Conservation (phyloP, 176 grass and related monocot species). For the Aegilops longissima region DNA sequence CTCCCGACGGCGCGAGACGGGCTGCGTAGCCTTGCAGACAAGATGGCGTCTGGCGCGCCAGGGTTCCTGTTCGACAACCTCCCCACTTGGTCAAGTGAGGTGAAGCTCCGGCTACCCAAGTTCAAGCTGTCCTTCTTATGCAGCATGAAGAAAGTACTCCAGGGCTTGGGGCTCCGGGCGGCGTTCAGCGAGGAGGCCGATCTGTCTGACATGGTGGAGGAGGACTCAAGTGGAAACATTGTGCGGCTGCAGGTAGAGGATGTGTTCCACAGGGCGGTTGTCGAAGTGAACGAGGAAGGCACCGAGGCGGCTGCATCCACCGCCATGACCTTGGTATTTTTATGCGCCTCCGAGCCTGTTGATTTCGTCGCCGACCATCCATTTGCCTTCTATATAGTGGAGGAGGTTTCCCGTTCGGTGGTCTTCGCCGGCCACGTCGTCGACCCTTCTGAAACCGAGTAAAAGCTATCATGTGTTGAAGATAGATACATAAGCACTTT, state of each 20-base stretch:
- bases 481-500: no score
- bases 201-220: background rate
- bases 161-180: background rate
- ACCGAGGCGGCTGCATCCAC: background rate
- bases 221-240: background rate
- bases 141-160: background rate
- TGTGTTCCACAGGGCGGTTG: background rate
- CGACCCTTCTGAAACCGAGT: no score
- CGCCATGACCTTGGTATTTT: background rate
- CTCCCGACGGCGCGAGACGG: background rate
- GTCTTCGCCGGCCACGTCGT: background rate
- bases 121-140: constrained; percentile 1
- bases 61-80: background rate
- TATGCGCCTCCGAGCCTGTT: background rate
- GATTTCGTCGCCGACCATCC: background rate
- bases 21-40: background rate
- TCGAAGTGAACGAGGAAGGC: constrained; percentile 7
- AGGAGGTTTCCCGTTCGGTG: background rate
- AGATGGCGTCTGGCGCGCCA: background rate
- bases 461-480: no score
- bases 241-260: background rate
- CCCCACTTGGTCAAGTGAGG: background rate
- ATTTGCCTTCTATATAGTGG: background rate
- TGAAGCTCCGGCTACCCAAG: background rate
- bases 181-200: background rate